Conservation (phyloP, 2,329 filamentous ascomycete species). For the Pezicula rhizophila region DNA sequence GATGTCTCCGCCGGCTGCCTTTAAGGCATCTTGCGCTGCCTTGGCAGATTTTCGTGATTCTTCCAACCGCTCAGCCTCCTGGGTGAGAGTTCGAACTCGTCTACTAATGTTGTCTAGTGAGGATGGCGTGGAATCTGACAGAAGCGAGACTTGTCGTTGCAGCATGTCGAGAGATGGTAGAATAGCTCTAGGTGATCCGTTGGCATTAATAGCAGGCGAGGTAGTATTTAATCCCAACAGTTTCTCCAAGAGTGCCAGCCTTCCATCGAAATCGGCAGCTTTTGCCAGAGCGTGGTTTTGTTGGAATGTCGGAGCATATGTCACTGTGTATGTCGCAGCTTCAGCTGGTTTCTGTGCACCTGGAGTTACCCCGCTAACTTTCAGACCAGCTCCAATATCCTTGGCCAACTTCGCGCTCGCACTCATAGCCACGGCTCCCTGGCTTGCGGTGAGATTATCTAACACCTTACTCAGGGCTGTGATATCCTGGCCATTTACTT, state of each 20-base stretch:
- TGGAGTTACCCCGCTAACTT: conserved; percentile 20
- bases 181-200: conserved; percentile 59
- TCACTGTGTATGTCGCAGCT: conserved; percentile 54
- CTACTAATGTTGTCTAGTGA: conserved; percentile 68
- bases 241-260: conserved; percentile 73
- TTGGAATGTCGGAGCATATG: conserved; percentile 58
- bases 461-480: conserved; percentile 66
- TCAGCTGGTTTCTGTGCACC: conserved; percentile 17
- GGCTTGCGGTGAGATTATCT: conserved; percentile 51
- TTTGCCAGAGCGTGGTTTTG: conserved; percentile 69
- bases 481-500: conserved; percentile 49
- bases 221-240: conserved; percentile 72
- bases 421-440: conserved; percentile 9
- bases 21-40: conserved; percentile 52
- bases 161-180: conserved; percentile 76
- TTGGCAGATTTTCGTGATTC: conserved; percentile 59
- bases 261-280: conserved; percentile 80
- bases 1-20: conserved; percentile 29
- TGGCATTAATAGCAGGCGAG: conserved; percentile 54
- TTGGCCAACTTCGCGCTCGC: conserved; percentile 22
- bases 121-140: conserved; percentile 66
- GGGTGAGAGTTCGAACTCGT: conserved; percentile 61
- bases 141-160: conserved; percentile 70
- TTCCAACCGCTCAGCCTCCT: conserved; percentile 67
- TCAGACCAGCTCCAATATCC: conserved; percentile 22